Percentiles rank a stretch among this genome's conserved stretches.
Conservation (phyloP, 2,329 filamentous ascomycete genomes). For the Akanthomyces dipterigenus region DNA sequence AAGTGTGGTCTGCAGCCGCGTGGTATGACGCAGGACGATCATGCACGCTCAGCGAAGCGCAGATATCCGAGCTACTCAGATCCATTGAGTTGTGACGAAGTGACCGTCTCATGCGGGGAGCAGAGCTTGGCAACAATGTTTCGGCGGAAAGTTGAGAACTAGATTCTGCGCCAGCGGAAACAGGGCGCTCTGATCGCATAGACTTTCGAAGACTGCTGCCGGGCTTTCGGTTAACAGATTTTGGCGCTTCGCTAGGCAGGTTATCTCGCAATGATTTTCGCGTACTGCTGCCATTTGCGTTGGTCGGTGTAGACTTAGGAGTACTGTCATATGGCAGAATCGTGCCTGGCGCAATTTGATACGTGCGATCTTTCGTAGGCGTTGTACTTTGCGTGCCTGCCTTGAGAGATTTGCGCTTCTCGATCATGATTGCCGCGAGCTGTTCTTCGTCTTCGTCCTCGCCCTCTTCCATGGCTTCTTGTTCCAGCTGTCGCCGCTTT, state of each 20-base stretch:
- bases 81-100: conserved; percentile 7
- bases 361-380: conserved; percentile 22
- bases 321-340: conserved; percentile 20
- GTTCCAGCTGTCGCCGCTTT: conserved; percentile 55
- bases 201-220: conserved; percentile 25
- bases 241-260: background rate
- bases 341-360: conserved; percentile 33
- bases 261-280: conserved; percentile 12
- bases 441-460: conserved; percentile 30
- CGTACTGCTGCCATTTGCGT: conserved; percentile 17
- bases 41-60: conserved; percentile 12
- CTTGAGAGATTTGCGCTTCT: background rate
- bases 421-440: background rate
- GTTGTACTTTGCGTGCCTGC: conserved; percentile 21
- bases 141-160: background rate
- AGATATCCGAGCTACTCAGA: background rate
- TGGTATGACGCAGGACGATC: conserved; percentile 26
- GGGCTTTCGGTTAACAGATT: conserved; percentile 11
- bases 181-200: conserved; percentile 13
- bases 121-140: background rate
- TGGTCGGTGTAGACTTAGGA: background rate
- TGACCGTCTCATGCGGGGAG: conserved; percentile 5
- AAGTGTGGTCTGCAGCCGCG: conserved; percentile 14
- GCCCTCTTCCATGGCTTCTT: conserved; percentile 44
- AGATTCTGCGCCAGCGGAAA: background rate